Base-by-base conservation (phyloP, 768 basidiomycete genomes). In the Calocera viscosa region DNA sequence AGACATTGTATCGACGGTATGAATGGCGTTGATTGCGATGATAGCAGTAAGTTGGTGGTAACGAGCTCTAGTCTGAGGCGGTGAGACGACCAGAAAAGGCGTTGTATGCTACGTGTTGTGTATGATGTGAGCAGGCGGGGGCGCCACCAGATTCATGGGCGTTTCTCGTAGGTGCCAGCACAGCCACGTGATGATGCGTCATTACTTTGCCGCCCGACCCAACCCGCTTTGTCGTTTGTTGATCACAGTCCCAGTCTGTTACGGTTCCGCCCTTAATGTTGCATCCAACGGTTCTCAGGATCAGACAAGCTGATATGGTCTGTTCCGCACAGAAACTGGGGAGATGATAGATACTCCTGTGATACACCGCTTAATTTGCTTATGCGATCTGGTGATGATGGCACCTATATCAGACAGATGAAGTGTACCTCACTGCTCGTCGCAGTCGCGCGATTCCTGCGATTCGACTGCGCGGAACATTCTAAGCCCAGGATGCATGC, bases 111-210 rank as follows among this genome's bases (percentile, higher is more conserved):
- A 30, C 14, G 26, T 7, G 53, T 10, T 60, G 53, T 47, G 53
- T 19, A 47, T 60, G 53, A 60, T 60, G 53, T 47, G 43, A 47
- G 43, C 53, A 32, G 53, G 24, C 53, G 26, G 53, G 30, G 14
- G 53, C 14, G 22, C 30, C 53, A 8, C 7, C 26, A 60, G n/a
- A 28, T 2, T 60, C 53, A 60, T 26, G 53, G 30, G 53, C 53
- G 53, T 60, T 60, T 60, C 53, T 60, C 53, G 53, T 19, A 60
- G 30, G 30, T 60, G 30, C 53, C 14, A 60, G 53, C 53, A 60
- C 53, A 60, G 53, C 53, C 53, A 60, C 53, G 24, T 19, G 26
- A 2, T 32, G 3, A 60, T 28, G 53, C 53, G 53, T 60, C 53
- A 60, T 60, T 26, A 30, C 14, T 19, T 32, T 60, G 53, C 53